Base-by-base conservation (phyloP, 768 basidiomycete species). In the Leccinellum albellum region DNA sequence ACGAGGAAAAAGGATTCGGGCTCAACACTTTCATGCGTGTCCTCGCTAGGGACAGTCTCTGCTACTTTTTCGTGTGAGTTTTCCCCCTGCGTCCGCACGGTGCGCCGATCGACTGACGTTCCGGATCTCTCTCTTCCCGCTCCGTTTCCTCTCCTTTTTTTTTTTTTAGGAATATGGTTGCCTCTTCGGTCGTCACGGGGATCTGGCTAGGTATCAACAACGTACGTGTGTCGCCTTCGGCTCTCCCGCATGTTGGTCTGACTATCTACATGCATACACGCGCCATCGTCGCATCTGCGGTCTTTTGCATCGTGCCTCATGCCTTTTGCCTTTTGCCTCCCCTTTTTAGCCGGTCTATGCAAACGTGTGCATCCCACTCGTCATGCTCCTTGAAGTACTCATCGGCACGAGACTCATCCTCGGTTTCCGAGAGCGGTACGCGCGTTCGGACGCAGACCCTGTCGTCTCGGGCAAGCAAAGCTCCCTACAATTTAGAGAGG, bases 41-140 rank as follows among this genome's bases (percentile, higher is more conserved):
- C 45, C 40, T 72, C 46, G 66, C 61, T 0, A 63, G 71, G 21
- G 70, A 72, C 33, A 73, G 70, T 23, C 53, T 72, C 14, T 64
- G 67, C 21, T 72, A 73, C 54, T 72, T 70, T 23, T 66, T 70
- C 58, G 58, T 68, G 72, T 73, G 26, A 54, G 70, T 61, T n/a
- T n/a, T n/a, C n/a, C n/a, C n/a, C n/a, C n/a, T n/a, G n/a, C n/a
- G n/a, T n/a, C n/a, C n/a, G n/a, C n/a, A n/a, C n/a, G n/a, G n/a
- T n/a, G n/a, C n/a, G n/a, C n/a, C n/a, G n/a, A 42, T 48, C 61
- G 21, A 63, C 35, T 32, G 31, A 14, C n/a, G 9, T 20, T 4
- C 23, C 4, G 7, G 7, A 35, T 35, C 33, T 35, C 13, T 33
- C 6, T 35, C 15, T 2, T 44, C 15, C 21, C 20, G 35, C 35